These are phyloP conservation scores for Zygosaccharomyces kombuchaensis DNA, from an alignment of 805 yeast species.

Conservation along the genomic window DNA sequence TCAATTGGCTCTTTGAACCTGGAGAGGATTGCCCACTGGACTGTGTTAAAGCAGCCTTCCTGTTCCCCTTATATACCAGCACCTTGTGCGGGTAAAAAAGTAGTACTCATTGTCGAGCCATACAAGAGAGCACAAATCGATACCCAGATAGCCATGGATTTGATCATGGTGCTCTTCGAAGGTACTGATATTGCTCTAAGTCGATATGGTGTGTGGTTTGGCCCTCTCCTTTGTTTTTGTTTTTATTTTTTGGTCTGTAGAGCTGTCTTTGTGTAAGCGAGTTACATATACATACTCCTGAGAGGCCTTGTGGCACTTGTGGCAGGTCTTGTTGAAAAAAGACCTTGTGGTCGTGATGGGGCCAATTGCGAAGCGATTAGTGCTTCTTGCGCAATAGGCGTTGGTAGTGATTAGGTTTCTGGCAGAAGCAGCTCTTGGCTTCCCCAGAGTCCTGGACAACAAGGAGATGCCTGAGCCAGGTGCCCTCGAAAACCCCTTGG, in stretches of 20 bases:
- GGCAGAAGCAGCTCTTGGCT: background rate
- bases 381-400: background rate
- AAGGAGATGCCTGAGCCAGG: background rate
- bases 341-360: constrained; percentile 2
- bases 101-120: background rate
- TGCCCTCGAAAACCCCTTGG: background rate
- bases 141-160: background rate
- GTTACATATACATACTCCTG: constrained; percentile 3
- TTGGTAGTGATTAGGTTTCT: background rate
- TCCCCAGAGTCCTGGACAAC: background rate
- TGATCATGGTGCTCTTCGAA: background rate
- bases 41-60: background rate
- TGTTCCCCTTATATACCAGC: constrained; percentile 1
- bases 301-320: constrained; percentile 13
- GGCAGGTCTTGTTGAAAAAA: constrained; percentile 15
- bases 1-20: constrained; percentile 1
- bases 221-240: background rate
- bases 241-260: background rate
- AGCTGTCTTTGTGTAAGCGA: background rate
- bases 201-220: background rate
- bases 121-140: constrained; percentile 1
- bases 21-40: background rate
- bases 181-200: background rate
- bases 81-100: constrained; percentile 5
- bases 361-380: background rate